These are phyloP conservation scores for Micractinium sp. DNA, from an alignment of 139 green algal species.

Conservation along the genomic window DNA sequence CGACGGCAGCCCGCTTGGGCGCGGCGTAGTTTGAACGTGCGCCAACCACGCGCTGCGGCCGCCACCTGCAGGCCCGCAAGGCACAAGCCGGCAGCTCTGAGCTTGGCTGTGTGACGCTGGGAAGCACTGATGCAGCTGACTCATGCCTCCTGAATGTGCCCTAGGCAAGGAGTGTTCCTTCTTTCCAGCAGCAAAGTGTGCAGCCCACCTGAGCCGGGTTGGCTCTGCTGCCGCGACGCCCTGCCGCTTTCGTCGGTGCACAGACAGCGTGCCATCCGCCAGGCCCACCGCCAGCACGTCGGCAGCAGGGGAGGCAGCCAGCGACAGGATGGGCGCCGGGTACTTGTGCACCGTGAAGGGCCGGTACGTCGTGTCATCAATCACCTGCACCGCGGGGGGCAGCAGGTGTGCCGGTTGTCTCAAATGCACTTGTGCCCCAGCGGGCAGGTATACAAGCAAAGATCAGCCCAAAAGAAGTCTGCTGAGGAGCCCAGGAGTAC, in stretches of 20 bases:
- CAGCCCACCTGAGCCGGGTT: not conserved
- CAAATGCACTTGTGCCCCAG: not conserved
- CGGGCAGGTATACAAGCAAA: no score
- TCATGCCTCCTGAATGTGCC: not conserved
- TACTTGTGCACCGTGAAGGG: constrained; percentile 83
- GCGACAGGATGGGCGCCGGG: constrained; percentile 74
- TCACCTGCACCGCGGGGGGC: constrained; percentile 59
- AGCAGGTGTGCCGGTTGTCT: not conserved
- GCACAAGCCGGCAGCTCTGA: not conserved
- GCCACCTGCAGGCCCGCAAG: not conserved
- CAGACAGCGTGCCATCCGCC: constrained; percentile 80
- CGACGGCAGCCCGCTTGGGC: not conserved
- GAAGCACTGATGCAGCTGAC: no score
- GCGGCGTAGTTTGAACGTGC: not conserved
- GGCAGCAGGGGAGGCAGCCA: constrained; percentile 78
- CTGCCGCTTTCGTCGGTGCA: constrained; percentile 58
- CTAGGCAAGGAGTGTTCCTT: not conserved
- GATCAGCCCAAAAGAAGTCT: no score
- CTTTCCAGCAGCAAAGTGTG: not conserved
- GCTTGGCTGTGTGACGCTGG: no score
- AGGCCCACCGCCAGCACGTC: constrained; percentile 88
- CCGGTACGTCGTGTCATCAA: constrained; percentile 85
- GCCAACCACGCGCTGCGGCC: not conserved
- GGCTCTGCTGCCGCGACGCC: not conserved
- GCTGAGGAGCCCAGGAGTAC: no score